These are phyloP conservation scores for Brettanomyces nanus DNA, from an alignment of 805 yeast genomes.

Conservation along the genomic window DNA sequence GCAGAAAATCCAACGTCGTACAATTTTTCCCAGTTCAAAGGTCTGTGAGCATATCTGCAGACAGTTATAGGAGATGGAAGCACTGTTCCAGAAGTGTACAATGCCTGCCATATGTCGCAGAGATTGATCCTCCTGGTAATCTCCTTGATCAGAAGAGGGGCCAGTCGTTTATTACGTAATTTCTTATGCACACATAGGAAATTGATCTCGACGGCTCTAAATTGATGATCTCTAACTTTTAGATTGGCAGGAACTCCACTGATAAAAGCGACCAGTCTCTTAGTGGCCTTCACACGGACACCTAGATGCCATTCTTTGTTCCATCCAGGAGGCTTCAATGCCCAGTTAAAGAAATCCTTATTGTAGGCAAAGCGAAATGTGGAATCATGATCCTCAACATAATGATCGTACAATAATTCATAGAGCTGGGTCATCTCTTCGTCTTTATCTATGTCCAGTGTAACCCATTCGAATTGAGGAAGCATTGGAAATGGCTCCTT, in stretches of 20 bases:
- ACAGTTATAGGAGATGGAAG: conserved; percentile 89
- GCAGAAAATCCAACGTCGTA: conserved; percentile 86
- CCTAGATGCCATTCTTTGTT: conserved; percentile 85
- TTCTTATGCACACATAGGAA: conserved; percentile 93
- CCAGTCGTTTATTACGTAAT: conserved; percentile 83
- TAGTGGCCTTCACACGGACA: conserved; percentile 71
- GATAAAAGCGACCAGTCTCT: conserved; percentile 83
- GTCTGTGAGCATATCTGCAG: conserved; percentile 88
- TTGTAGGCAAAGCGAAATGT: conserved; percentile 87
- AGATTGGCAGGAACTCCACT: conserved; percentile 79
- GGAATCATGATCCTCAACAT: conserved; percentile 91
- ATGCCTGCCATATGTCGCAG: conserved; percentile 86
- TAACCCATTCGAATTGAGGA: conserved; percentile 82
- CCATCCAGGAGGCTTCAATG: conserved; percentile 92
- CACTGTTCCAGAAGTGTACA: conserved; percentile 87
- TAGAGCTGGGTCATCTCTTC: conserved; percentile 69
- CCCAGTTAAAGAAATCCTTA: conserved; percentile 82
- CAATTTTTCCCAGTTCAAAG: conserved; percentile 84
- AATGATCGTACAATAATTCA: conserved; percentile 74
- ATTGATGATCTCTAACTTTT: conserved; percentile 37
- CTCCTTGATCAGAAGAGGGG: conserved; percentile 91
- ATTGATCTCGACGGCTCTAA: conserved; percentile 80
- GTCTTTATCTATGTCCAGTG: conserved; percentile 51
- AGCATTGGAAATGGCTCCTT: conserved; percentile 63
- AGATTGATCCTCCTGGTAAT: conserved; percentile 88